Evolutionary conservation across 306 rosid species (phyloP).

Genomic region (Hippophae rhamnoides): DNA sequence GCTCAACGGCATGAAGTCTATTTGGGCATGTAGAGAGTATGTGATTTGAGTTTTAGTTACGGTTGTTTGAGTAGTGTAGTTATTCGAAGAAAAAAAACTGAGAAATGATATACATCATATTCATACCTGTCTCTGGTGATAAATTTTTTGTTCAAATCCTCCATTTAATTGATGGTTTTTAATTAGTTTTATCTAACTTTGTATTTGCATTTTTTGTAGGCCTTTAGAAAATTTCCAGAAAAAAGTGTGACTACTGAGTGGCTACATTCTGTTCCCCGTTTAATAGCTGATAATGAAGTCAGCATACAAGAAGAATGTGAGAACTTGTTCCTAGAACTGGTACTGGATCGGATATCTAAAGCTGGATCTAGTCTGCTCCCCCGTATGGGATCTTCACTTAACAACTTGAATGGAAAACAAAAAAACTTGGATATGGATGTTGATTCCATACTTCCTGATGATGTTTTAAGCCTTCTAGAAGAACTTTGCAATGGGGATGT

Average conservation of each 20-base stretch:
- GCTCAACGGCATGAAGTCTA: too few species aligned
- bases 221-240: constrained; percentile 59
- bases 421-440: constrained; percentile 32
- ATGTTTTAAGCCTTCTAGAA: constrained; percentile 49
- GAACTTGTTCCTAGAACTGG: constrained; percentile 70
- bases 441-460: constrained; percentile 43
- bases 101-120: too few species aligned
- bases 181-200: constrained; percentile 12
- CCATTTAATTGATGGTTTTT: neutral
- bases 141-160: neutral
- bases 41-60: too few species aligned
- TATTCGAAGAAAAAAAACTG: too few species aligned
- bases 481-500: constrained; percentile 70
- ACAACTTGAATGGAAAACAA: constrained; percentile 16
- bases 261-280: constrained; percentile 84
- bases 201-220: constrained; percentile 32
- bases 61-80: too few species aligned
- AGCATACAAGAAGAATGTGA: constrained; percentile 97
- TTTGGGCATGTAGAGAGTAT: too few species aligned
- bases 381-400: constrained; percentile 9
- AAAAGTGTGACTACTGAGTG: constrained; percentile 66
- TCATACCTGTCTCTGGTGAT: too few species aligned
- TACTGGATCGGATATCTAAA: constrained; percentile 58
- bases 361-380: constrained; percentile 35
- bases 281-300: constrained; percentile 70